These are phyloP conservation scores for Mrakia blollopis DNA, from an alignment of 768 basidiomycete species.

Conservation along the genomic window DNA sequence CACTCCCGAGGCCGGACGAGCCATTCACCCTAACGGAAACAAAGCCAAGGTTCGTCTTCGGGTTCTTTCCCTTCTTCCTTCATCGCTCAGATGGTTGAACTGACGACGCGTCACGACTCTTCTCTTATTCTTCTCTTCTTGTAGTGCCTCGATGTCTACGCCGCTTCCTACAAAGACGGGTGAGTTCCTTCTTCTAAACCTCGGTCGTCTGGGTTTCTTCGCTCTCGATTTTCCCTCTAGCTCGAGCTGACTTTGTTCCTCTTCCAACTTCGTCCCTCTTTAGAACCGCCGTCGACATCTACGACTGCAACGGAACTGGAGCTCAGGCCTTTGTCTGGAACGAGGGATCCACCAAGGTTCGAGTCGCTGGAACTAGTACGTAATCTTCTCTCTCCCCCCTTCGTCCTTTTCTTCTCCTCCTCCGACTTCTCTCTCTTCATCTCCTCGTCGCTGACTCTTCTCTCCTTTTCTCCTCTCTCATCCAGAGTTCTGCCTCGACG, in stretches of 20 bases:
- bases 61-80: too few relatives aligned
- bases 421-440: background rate
- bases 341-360: background rate
- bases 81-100: too few relatives aligned
- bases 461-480: too few relatives aligned
- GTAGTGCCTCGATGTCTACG: background rate
- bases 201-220: too few relatives aligned
- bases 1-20: background rate
- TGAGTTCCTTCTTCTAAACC: too few relatives aligned
- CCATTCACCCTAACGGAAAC: background rate
- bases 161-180: background rate
- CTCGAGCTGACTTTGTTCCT: too few relatives aligned
- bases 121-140: too few relatives aligned
- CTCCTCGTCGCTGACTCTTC: background rate
- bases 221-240: too few relatives aligned
- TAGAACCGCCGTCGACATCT: background rate
- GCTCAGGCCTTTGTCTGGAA: background rate
- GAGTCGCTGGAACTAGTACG: too few relatives aligned
- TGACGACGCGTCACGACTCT: too few relatives aligned
- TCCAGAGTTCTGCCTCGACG: background rate
- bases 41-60: too few relatives aligned
- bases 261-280: too few relatives aligned
- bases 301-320: background rate
- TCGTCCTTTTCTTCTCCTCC: background rate
- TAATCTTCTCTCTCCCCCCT: background rate